These are phyloP conservation scores for Asterochloris erici DNA, from an alignment of 139 green algal species.

Conservation along the genomic window DNA sequence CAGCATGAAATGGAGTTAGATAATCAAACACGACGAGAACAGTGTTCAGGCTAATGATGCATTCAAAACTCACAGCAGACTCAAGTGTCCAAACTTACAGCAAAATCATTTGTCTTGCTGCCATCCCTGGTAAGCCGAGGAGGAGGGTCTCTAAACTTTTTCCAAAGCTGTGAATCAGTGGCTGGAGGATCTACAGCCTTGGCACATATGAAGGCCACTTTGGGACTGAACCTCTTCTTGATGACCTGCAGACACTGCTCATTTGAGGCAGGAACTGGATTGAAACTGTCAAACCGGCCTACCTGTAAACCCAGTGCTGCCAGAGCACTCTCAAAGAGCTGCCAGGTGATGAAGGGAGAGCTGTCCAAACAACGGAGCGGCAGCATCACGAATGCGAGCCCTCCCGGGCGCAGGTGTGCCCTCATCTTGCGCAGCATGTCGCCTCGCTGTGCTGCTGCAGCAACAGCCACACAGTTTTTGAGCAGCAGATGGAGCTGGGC, in stretches of 20 bases:
- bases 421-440: constrained; percentile 5
- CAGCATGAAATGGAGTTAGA: too few species aligned
- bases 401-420: background rate
- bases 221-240: background rate
- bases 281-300: background rate
- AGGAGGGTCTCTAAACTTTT: constrained; percentile 2
- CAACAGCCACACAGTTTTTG: too few species aligned
- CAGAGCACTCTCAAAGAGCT: background rate
- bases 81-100: background rate
- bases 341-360: background rate
- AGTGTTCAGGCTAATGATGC: too few species aligned
- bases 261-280: background rate
- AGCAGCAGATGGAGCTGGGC: too few species aligned
- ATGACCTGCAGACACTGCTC: background rate
- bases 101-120: constrained; percentile 12
- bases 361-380: background rate
- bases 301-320: constrained; percentile 2
- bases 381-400: constrained; percentile 4
- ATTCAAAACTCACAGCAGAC: too few species aligned
- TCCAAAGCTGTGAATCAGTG: background rate
- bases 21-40: too few species aligned
- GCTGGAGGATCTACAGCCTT: background rate
- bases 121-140: background rate
- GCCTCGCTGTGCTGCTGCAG: background rate
- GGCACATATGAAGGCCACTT: constrained; percentile 6